Percentiles rank a stretch among this genome's conserved stretches.
phyloP scores from a whole-genome alignment of 2,329 filamentous ascomycete species.

The Aspergillus versicolor region DNA sequence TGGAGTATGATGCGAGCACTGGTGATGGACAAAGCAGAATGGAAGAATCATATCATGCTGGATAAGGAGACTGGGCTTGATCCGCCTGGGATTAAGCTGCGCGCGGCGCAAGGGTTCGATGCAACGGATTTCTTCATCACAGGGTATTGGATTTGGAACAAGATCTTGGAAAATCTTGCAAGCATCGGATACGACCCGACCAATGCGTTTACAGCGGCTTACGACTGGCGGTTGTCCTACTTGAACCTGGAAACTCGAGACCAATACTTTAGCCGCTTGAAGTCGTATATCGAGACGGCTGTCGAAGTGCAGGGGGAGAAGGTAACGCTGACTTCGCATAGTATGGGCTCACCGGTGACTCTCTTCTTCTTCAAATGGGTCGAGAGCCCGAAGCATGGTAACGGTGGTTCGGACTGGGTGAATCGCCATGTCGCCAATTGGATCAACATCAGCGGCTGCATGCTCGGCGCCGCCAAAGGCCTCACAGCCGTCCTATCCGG shows the following conservation, averaged over 20 bases:
- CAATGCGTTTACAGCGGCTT: conserved; percentile 66
- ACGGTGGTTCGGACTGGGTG: conserved; percentile 84
- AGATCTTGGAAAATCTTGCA: conserved; percentile 94
- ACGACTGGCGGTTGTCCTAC: conserved; percentile 94
- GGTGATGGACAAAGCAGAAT: conserved; percentile 86
- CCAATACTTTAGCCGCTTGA: conserved; percentile 89
- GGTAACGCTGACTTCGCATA: conserved; percentile 84
- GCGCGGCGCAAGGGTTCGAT: conserved; percentile 94
- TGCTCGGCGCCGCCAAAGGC: conserved; percentile 92
- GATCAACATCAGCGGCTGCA: conserved; percentile 98
- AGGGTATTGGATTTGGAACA: conserved; percentile 98
- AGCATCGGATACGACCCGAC: conserved; percentile 92
- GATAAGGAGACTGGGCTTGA: conserved; percentile 90
- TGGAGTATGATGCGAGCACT: conserved; percentile 99
- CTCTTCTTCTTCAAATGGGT: conserved; percentile 82
- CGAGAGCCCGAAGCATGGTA: conserved; percentile 72
- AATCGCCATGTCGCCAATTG: conserved; percentile 86
- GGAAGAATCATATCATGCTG: conserved; percentile 97
- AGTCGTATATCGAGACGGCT: conserved; percentile 84
- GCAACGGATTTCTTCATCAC: conserved; percentile 84
- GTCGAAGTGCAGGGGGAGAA: conserved; percentile 73
- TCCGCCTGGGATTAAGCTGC: conserved; percentile 82
- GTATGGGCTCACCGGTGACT: conserved; percentile 94
- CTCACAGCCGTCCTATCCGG: conserved; percentile 87
- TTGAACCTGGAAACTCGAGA: conserved; percentile 85